A percentile compares a stretch with the other conserved stretches of the same genome.
phyloP scores from a whole-genome alignment of 179 eudicot species.

The Nepenthes alata region DNA sequence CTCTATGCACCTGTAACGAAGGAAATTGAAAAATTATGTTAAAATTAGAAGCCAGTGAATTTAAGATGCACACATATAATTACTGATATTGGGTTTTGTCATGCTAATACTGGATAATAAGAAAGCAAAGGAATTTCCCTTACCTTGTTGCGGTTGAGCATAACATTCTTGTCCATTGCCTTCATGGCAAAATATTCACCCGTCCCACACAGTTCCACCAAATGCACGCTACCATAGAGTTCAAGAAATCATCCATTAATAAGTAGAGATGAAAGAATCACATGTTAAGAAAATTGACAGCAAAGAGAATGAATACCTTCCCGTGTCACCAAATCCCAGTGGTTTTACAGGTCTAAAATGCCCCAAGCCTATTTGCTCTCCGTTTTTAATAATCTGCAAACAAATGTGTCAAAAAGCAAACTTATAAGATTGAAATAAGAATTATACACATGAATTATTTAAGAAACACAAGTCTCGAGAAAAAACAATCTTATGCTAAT shows the following conservation, averaged over 20 bases:
- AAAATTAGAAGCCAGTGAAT: too few relatives aligned
- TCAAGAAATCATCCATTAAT: background rate
- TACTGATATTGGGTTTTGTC: too few relatives aligned
- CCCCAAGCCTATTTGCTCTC: constrained; percentile 72
- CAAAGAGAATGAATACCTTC: constrained; percentile 42
- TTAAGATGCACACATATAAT: too few relatives aligned
- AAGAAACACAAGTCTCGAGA: too few relatives aligned
- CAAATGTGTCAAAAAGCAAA: background rate
- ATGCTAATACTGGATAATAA: background rate
- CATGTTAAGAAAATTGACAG: too few relatives aligned
- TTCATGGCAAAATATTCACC: constrained; percentile 87
- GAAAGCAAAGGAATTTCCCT: constrained; percentile 6
- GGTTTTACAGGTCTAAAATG: constrained; percentile 90
- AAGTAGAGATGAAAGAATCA: background rate
- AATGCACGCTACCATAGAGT: constrained; percentile 64
- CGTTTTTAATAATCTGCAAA: constrained; percentile 50
- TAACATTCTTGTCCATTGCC: constrained; percentile 84
- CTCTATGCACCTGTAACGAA: constrained; percentile 74
- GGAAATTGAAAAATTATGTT: too few relatives aligned
- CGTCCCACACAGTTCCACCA: constrained; percentile 79
- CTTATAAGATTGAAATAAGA: too few relatives aligned
- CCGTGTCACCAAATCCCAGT: constrained; percentile 96
- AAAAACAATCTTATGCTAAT: too few relatives aligned
- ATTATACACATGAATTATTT: too few relatives aligned
- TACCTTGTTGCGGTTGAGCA: constrained; percentile 95